Percentiles rank a stretch among this genome's conserved stretches.
Conservation (phyloP, 176 grass and related monocot genomes). For the Eragrostis curvula region DNA sequence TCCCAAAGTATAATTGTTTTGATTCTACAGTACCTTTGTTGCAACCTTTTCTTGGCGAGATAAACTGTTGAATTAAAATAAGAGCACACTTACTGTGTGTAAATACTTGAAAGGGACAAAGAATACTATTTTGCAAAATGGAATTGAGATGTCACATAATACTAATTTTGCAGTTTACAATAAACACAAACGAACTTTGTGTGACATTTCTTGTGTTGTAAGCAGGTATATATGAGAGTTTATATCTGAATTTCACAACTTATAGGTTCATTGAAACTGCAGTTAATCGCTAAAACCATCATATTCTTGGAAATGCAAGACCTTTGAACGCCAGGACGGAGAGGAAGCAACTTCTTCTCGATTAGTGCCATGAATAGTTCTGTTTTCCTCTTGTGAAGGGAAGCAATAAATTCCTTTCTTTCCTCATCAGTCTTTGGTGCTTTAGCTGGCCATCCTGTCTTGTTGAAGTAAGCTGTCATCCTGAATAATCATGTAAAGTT, state of each 20-base stretch:
- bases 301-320: slow-evolving; percentile 49
- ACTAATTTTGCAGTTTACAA: background rate
- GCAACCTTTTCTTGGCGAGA: background rate
- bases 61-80: background rate
- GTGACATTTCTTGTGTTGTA: background rate
- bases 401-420: slow-evolving; percentile 87
- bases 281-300: slow-evolving; percentile 31
- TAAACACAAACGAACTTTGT: background rate
- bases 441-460: slow-evolving; percentile 83
- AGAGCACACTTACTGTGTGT: background rate
- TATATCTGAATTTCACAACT: background rate
- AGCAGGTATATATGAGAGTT: background rate
- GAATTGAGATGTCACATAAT: background rate
- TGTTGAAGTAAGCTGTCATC: slow-evolving; percentile 98
- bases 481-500: slow-evolving; percentile 41
- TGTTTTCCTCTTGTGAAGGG: slow-evolving; percentile 96
- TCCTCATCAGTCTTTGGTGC: slow-evolving; percentile 75
- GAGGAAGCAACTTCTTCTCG: slow-evolving; percentile 97
- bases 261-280: slow-evolving; percentile 34
- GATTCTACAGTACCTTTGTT: background rate
- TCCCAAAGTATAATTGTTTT: background rate
- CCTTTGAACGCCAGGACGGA: slow-evolving; percentile 96
- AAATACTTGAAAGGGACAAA: background rate
- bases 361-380: slow-evolving; percentile 93
- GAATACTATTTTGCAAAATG: background rate